Evolutionary conservation across 2,329 filamentous ascomycete genomes (phyloP), one percentile per base, ranked within the genome.

Genomic region (Karstenula rhodostoma): DNA sequence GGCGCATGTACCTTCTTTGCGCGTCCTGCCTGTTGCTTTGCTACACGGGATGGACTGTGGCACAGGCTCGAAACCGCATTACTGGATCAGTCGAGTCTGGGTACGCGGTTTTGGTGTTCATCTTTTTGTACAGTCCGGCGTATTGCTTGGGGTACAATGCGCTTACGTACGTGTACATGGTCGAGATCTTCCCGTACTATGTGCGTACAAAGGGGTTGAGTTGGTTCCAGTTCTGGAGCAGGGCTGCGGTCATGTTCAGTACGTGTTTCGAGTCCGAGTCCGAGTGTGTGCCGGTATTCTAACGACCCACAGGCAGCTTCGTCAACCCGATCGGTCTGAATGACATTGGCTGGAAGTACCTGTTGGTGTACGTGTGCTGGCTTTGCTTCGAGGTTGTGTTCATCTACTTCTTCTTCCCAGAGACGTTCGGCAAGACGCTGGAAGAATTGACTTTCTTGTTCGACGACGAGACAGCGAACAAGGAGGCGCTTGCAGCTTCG

Each of bases 291-390:
- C 1, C 5, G 19, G 46, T 19, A 13, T n/a, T 3, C 40, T 59
- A 44, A 57, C 47, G 48, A n/a, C 2, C 13, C 19, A 44, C 50
- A 69, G 68, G 85, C 65, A 86, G 86, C 76, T 86, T 80, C 64
- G 85, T 84, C 63, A 90, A 90, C 78, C 85, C 85, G 66, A 81
- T 89, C 62, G 88, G 87, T 5, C 88, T 88, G 80, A 81, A 86
- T 57, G 81, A 83, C 59, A 77, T 88, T 5, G 71, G 73, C 51
- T 89, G 87, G 85, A 84, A 89, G 73, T 87, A 90, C 56, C 87
- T 87, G 78, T 77, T 89, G 51, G 87, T 89, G 71, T 90, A 86
- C 23, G 80, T 82, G 0, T 72, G 65, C 25, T 75, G 73, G 68
- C 63, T 77, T 1, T 67, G 57, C 43, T 73, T 73, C 25, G 74